These are phyloP conservation scores for Penicillium turbatum DNA, from an alignment of 495 filamentous ascomycete species.

Conservation along the genomic window DNA sequence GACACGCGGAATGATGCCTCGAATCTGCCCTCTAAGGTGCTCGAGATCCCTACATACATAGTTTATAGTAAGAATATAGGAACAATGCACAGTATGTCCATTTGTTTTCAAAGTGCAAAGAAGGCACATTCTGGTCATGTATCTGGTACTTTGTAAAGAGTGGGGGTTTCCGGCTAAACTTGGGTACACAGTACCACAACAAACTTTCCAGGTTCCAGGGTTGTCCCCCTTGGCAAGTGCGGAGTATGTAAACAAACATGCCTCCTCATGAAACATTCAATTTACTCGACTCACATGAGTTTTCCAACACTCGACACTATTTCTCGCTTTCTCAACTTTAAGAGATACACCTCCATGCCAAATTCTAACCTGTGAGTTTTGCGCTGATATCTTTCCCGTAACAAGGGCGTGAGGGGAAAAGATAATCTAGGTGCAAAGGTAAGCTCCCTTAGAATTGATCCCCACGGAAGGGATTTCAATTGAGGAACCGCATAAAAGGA, in stretches of 20 bases:
- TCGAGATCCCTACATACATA: constrained; percentile 8
- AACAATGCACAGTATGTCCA: no score
- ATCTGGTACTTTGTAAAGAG: constrained; percentile 1
- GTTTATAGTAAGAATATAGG: neutral
- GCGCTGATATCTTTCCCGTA: constrained; percentile 4
- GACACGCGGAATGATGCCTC: constrained; percentile 17
- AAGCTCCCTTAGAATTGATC: constrained; percentile 12
- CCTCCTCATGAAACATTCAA: neutral
- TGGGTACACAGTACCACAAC: constrained; percentile 22
- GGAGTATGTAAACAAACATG: constrained; percentile 30
- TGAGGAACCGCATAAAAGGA: neutral
- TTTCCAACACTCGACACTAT: neutral
- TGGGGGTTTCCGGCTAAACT: neutral
- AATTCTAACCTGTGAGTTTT: neutral
- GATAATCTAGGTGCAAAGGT: constrained; percentile 14
- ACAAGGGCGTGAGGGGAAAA: constrained; percentile 17
- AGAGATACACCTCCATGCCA: neutral
- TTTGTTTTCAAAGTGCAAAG: no score
- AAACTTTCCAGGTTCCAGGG: constrained; percentile 17
- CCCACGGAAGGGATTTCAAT: neutral
- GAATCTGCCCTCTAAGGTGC: constrained; percentile 9
- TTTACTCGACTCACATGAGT: neutral
- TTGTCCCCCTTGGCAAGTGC: constrained; percentile 23
- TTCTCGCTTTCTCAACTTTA: neutral
- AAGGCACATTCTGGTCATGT: constrained; percentile 1